phyloP scores from a whole-genome alignment of 2,329 filamentous ascomycete species.

The Teratosphaeriaceae sp. region DNA sequence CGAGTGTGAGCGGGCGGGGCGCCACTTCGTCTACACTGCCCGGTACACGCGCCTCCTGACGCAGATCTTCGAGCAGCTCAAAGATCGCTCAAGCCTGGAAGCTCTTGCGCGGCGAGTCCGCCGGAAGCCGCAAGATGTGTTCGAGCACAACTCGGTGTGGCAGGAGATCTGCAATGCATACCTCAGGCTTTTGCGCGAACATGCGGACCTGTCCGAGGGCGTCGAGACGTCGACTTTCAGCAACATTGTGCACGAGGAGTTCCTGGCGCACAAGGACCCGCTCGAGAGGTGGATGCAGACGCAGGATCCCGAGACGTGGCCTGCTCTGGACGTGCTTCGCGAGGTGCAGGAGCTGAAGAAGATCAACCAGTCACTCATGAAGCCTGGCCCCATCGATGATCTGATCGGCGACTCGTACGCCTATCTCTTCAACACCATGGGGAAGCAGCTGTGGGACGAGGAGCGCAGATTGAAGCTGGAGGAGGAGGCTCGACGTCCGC shows the following conservation, averaged over 20 bases:
- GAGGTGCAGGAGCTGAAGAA: slow-evolving; percentile 65
- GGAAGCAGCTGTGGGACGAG: slow-evolving; percentile 50
- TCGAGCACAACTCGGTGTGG: slow-evolving; percentile 58
- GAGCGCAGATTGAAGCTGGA: slow-evolving; percentile 21
- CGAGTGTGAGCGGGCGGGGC: slow-evolving; percentile 73
- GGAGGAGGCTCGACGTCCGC: slow-evolving; percentile 17
- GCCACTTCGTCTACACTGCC: slow-evolving; percentile 87
- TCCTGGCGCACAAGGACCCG: slow-evolving; percentile 51
- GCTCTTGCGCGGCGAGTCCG: slow-evolving; percentile 71
- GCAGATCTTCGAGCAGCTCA: slow-evolving; percentile 63
- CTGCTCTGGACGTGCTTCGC: slow-evolving; percentile 55
- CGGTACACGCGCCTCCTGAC: slow-evolving; percentile 81
- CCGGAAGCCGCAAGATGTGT: slow-evolving; percentile 70
- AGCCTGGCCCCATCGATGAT: slow-evolving; percentile 79
- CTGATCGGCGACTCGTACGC: slow-evolving; percentile 89
- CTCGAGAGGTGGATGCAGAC: slow-evolving; percentile 54
- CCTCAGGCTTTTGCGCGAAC: slow-evolving; percentile 50
- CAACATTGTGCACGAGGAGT: slow-evolving; percentile 58
- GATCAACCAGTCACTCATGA: slow-evolving; percentile 83
- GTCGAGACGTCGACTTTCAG: slow-evolving; percentile 61
- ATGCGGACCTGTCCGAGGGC: slow-evolving; percentile 51
- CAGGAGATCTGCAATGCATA: slow-evolving; percentile 54
- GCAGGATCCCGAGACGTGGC: slow-evolving; percentile 37
- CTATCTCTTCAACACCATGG: slow-evolving; percentile 62
- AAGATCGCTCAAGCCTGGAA: slow-evolving; percentile 71